Percentiles rank a stretch among this genome's conserved stretches.
These are phyloP conservation scores for Polygonum aviculare DNA, from an alignment of 148 eudicot genomes.

Conservation along the genomic window DNA sequence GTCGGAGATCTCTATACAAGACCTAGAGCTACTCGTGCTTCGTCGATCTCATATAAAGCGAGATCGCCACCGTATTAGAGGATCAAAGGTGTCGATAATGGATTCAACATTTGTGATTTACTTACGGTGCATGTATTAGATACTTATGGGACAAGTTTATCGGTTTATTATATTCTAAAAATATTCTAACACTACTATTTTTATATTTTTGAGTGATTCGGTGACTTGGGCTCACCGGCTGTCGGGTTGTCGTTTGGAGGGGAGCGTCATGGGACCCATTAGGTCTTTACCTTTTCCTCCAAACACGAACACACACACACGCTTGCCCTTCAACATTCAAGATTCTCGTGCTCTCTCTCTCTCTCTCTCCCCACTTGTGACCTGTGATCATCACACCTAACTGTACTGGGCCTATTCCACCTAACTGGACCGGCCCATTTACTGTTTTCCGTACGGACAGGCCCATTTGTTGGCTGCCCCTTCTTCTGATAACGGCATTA, in stretches of 20 bases:
- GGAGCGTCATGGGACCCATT: not conserved
- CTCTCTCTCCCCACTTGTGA: not conserved
- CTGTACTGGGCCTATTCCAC: not conserved
- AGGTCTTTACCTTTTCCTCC: not conserved
- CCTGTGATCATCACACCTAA: not conserved
- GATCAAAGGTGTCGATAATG: no score
- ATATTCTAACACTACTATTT: no score
- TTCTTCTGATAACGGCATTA: not conserved
- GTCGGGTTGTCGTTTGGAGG: conserved; percentile 5
- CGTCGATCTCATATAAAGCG: no score
- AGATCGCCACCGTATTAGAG: no score
- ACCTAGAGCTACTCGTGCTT: no score
- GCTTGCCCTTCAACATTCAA: not conserved
- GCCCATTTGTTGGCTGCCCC: not conserved
- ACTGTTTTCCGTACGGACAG: not conserved
- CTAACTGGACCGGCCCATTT: not conserved
- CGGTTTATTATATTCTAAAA: no score
- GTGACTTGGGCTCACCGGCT: not conserved
- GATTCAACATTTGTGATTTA: no score
- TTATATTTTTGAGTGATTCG: not conserved
- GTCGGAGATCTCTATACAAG: no score
- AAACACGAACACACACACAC: not conserved
- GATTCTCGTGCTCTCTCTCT: not conserved
- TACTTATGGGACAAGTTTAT: no score
- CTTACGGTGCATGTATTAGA: no score